Percentiles rank a stretch among this genome's conserved stretches.
Evolutionary conservation across 1,139 yeast genomes (phyloP).

Genomic region (Taphrina flavorubra): DNA sequence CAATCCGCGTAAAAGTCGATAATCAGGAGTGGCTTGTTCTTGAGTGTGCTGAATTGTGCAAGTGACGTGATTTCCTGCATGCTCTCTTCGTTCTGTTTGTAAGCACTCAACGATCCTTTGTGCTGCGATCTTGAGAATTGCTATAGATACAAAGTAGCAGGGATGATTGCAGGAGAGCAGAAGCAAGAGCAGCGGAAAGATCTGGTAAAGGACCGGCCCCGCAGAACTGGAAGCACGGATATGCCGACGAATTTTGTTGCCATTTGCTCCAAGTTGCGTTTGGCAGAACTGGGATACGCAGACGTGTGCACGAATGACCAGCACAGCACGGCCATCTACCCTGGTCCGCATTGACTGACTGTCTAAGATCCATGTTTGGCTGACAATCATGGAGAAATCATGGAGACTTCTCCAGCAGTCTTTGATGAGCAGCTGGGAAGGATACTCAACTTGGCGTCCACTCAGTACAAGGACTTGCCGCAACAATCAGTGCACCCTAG

Average conservation of each 20-base stretch:
- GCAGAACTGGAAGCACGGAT: neutral
- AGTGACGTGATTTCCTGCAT: constrained; percentile 32
- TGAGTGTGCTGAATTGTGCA: constrained; percentile 19
- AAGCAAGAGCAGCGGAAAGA: neutral
- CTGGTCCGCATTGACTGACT: too few relatives aligned
- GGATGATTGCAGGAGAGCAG: neutral
- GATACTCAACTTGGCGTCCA: neutral
- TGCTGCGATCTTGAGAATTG: too few relatives aligned
- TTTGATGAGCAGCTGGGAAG: neutral
- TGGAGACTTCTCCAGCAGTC: constrained; percentile 3
- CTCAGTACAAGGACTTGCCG: neutral
- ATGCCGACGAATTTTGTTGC: too few relatives aligned
- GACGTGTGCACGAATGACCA: too few relatives aligned
- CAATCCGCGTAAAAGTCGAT: constrained; percentile 51
- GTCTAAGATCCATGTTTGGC: too few relatives aligned
- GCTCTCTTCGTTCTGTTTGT: neutral
- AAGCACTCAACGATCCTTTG: too few relatives aligned
- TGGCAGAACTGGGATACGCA: too few relatives aligned
- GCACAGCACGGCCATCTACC: too few relatives aligned
- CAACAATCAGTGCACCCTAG: constrained; percentile 10
- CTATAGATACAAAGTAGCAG: too few relatives aligned
- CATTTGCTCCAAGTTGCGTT: too few relatives aligned
- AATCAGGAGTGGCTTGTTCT: constrained; percentile 57
- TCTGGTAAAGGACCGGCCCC: neutral
- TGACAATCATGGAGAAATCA: constrained; percentile 2